phyloP scores from a whole-genome alignment of 768 basidiomycete genomes.

The Collybiopsis confluens region DNA sequence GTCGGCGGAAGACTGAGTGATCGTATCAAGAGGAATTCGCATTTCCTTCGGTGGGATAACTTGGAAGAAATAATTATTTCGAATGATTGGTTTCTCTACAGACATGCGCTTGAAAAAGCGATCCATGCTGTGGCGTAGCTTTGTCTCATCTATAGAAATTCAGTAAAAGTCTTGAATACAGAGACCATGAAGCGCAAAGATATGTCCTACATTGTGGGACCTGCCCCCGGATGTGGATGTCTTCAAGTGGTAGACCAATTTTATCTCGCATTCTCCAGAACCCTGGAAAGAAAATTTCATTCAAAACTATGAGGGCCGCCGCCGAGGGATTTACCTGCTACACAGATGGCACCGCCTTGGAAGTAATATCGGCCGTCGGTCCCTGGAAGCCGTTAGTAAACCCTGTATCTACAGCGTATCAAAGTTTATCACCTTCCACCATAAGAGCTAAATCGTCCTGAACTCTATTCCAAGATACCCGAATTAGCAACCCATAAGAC shows the following conservation, averaged over 20 bases:
- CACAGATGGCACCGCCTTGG: constrained; percentile 66
- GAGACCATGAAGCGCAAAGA: too few relatives aligned
- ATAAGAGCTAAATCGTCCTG: constrained; percentile 58
- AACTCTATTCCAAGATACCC: constrained; percentile 26
- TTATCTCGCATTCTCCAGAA: constrained; percentile 78
- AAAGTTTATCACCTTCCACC: constrained; percentile 43
- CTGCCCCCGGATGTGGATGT: constrained; percentile 70
- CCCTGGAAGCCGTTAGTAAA: constrained; percentile 28
- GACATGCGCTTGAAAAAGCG: constrained; percentile 67
- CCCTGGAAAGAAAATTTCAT: constrained; percentile 33
- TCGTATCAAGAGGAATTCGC: constrained; percentile 10
- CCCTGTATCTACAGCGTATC: too few relatives aligned
- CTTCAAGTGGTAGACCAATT: constrained; percentile 65
- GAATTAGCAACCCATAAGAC: not conserved
- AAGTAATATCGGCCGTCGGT: constrained; percentile 69
- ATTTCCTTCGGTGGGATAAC: constrained; percentile 27
- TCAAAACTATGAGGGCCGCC: not conserved
- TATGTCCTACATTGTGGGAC: too few relatives aligned
- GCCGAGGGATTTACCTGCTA: constrained; percentile 43
- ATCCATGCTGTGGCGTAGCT: constrained; percentile 59
- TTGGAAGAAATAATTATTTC: constrained; percentile 63
- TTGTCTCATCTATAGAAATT: constrained; percentile 40
- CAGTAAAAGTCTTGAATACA: too few relatives aligned
- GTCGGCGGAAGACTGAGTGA: constrained; percentile 7
- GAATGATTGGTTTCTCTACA: constrained; percentile 63